A percentile compares a stretch with the other conserved stretches of the same genome.
Conservation (phyloP, 1,284 basidiomycete genomes). For the Cystobasidium pallidum region DNA sequence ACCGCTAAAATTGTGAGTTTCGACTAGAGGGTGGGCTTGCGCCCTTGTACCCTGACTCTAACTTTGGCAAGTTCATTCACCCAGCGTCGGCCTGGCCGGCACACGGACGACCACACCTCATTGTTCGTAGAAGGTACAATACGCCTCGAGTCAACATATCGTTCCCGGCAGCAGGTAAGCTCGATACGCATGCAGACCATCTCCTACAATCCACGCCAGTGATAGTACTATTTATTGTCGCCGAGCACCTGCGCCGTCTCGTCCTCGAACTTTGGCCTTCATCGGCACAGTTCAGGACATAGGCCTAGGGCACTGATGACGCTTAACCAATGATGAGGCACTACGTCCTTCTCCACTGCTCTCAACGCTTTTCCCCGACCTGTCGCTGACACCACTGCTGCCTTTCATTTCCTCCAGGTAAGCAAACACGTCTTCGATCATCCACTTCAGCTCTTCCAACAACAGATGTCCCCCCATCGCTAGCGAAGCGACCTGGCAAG, state of each 20-base stretch:
- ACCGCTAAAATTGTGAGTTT: too few relatives aligned
- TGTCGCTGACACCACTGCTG: background rate
- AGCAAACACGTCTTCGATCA: conserved; percentile 1
- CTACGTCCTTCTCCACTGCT: background rate
- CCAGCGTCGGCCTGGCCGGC: too few relatives aligned
- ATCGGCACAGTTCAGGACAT: background rate
- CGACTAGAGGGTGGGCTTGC: too few relatives aligned
- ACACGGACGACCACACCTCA: too few relatives aligned
- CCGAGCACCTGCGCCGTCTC: conserved; percentile 9
- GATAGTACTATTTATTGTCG: conserved; percentile 40
- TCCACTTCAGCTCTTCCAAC: background rate
- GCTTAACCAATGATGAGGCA: conserved; percentile 9
- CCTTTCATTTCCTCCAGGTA: conserved; percentile 1
- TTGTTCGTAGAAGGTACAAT: too few relatives aligned
- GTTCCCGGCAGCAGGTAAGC: background rate
- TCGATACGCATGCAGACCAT: background rate
- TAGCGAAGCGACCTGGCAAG: too few relatives aligned
- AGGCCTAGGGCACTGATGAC: conserved; percentile 15
- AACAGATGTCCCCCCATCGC: background rate
- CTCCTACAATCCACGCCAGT: conserved; percentile 10
- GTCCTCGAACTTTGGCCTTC: background rate
- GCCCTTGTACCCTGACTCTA: too few relatives aligned
- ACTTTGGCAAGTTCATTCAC: too few relatives aligned
- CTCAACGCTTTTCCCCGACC: background rate
- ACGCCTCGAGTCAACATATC: background rate